Percentiles rank a stretch among this genome's conserved stretches.
phyloP scores from a whole-genome alignment of 176 grass and related monocot genomes.

The Alopecurus myosuroides region DNA sequence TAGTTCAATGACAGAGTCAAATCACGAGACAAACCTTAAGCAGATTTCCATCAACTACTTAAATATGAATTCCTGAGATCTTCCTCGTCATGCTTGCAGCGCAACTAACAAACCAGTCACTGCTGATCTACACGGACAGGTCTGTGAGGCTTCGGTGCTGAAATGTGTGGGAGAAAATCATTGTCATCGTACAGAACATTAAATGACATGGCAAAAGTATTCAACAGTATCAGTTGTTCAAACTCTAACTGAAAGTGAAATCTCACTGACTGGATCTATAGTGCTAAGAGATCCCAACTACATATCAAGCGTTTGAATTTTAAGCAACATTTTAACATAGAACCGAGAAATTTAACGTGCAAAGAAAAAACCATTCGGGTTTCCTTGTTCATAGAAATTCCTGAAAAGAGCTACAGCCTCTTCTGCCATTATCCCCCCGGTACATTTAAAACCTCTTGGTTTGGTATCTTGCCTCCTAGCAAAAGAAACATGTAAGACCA shows the following conservation, averaged over 20 bases:
- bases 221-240: neutral
- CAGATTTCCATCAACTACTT: neutral
- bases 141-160: conserved; percentile 93
- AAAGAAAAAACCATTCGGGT: conserved; percentile 69
- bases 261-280: neutral
- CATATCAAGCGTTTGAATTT: neutral
- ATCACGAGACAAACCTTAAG: conserved; percentile 7
- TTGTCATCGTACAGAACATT: neutral
- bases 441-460: conserved; percentile 77
- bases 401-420: conserved; percentile 76
- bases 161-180: conserved; percentile 16
- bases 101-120: conserved; percentile 4
- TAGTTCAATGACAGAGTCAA: neutral
- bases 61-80: conserved; percentile 8
- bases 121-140: conserved; percentile 41
- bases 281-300: neutral
- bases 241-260: neutral
- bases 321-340: neutral
- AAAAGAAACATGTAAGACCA: conserved; percentile 4
- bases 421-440: conserved; percentile 69
- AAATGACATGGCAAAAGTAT: neutral
- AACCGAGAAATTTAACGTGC: neutral
- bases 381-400: conserved; percentile 93
- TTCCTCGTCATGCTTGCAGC: neutral
- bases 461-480: conserved; percentile 29